Evolutionary conservation across 352 stramenopile genomes (phyloP), one percentile per base, ranked within the genome.

Genomic region (Pythium rishiriense): DNA sequence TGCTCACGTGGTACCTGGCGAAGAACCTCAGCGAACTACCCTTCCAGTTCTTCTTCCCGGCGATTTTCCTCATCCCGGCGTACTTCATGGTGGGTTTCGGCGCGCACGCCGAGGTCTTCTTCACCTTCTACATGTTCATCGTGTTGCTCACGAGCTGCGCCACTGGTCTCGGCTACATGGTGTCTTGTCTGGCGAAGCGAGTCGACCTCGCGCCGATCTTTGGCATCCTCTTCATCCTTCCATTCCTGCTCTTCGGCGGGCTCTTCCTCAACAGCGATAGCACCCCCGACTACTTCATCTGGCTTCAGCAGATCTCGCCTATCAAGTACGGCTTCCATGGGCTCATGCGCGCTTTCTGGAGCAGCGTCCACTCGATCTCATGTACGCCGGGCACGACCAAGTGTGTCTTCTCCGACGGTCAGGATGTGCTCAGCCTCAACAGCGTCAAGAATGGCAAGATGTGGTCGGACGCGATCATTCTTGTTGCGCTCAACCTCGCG

Each of bases 281-380:
- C 12, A 74, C 69, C 0, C 70, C 75, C 0, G 50, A 57, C 0
- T 88, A 83, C 68, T 85, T 86, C 48, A 28, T 77, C 19, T 89
- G 80, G 79, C 64, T 87, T 39, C 69, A 86, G 58, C 83, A 85
- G 58, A 72, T 85, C 49, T 86, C 75, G 29, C 78, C 75, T 0
- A 75, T 89, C 59, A 83, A 83, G 58, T 87, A 78, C 53, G 69
- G 72, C 42, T 85, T 70, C 47, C 74, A 81, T 25, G 74, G 25
- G 0, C 58, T 81, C 21, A 83, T 81, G 72, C 75, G 75, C 29
- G 49, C 73, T 1, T 85, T 78, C 65, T 88, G 74, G 77, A 60
- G 19, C 11, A 46, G 62, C 7, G 47, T 80, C 4, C 4, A 26
- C 12, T 17, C 29, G 2, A 79, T 79, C 22, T 14, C 59, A 14